Evolutionary conservation across 805 yeast species (phyloP), one percentile per base, ranked within the genome.

Genomic region (Ogataea zsoltii): DNA sequence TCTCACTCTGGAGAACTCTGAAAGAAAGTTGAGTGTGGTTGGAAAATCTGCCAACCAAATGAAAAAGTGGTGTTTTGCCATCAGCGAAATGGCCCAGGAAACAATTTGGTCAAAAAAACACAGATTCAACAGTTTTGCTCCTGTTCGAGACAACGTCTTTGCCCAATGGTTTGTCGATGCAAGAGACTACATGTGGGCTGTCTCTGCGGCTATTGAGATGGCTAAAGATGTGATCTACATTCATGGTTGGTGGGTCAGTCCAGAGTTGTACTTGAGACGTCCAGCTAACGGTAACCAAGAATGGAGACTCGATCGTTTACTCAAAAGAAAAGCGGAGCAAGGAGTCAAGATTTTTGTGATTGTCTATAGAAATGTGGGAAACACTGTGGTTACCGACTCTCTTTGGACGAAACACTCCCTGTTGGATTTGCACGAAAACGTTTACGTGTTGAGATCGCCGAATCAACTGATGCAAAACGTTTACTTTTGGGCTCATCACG

Each of bases 401-500:
- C 68, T 84, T 46, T 94, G 96, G 82, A 88, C 98, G 0, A 94
- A 94, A 62, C 97, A 94, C 60, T 89, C 97, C 0, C 74, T 94
- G 59, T 73, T 95, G 41, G 89, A 86, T 43, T 70, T 94, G 33
- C 90, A 92, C 65, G 83, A 82, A 19, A 94, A 94, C 60, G 81
- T 94, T 41, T 92, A 88, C 65, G 90, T 92, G 12, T 77, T 94
- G 49, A 79, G 99, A 55, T 91, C 97, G 0, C 99, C 99, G 4
- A 91, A 94, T 56, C 99, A 94, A 63, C 79, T 94, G 62, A 69
- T 88, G 44, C 97, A 94, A 62, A 88, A 88, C 55, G 92, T 97
- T 0, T 86, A 82, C 58, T 95, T 94, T 63, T 94, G 99, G 99
- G 99, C 99, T 0, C 99, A 94, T 69, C 99, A 94, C 69, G 99